Evolutionary conservation across 805 yeast genomes (phyloP).

Genomic region (Wickerhamomyces bovis): DNA sequence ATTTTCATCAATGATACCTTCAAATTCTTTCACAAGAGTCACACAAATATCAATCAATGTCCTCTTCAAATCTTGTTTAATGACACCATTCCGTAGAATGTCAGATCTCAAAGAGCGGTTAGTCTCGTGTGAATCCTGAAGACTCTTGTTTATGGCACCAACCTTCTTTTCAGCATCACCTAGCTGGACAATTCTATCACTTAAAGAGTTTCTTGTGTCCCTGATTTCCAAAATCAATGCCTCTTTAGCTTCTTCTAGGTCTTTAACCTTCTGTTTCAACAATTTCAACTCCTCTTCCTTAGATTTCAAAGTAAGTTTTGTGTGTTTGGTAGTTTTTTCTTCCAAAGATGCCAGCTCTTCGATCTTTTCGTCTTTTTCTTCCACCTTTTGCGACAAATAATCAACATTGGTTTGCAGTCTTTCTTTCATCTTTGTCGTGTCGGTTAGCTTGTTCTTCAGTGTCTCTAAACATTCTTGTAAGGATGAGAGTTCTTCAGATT

Average conservation of each 20-base stretch:
- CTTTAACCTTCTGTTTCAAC: conserved; percentile 3
- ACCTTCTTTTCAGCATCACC: conserved; percentile 2
- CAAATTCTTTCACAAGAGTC: conserved; percentile 8
- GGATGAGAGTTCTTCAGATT: neutral
- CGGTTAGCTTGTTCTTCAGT: neutral
- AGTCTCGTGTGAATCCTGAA: conserved; percentile 3
- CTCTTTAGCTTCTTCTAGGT: neutral
- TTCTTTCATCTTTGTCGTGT: neutral
- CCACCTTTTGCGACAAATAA: neutral
- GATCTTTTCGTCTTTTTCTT: neutral
- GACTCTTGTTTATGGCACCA: neutral
- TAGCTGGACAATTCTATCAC: conserved; percentile 7
- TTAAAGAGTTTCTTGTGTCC: conserved; percentile 9
- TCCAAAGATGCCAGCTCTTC: neutral
- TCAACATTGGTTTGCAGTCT: neutral
- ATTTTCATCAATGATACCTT: conserved; percentile 13
- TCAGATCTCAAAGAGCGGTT: conserved; percentile 11
- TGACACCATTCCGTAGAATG: conserved; percentile 2
- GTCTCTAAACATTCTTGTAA: neutral
- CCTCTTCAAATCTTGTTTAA: conserved; percentile 10
- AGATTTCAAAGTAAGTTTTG: neutral
- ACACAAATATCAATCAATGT: conserved; percentile 4
- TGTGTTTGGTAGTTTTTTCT: neutral
- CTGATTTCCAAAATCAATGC: conserved; percentile 1
- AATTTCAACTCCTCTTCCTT: conserved; percentile 14